Evolutionary conservation across 176 grass and related monocot species (phyloP), one percentile per base, ranked within the genome.

Genomic region (Aegilops tauschii): DNA sequence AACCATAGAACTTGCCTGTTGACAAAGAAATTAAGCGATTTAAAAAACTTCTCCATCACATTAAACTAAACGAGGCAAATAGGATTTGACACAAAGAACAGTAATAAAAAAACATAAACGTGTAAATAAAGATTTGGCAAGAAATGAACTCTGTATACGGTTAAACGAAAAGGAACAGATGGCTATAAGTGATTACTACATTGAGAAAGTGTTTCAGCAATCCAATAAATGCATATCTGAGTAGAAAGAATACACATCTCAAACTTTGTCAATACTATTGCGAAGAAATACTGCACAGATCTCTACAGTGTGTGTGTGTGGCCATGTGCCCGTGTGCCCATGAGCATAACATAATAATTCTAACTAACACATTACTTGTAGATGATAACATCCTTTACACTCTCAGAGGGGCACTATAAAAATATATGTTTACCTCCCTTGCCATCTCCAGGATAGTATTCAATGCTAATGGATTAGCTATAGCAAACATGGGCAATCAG

Each of bases 1-100:
- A 80, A 98, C 86, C 80, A 95, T 89, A 86, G 91, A 91, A 88
- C 76, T 82, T 44, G 95, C 90, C 95, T 97, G 78, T 35, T 17
- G 89, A 89, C 83, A 86, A 3, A 54, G 52, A 70, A 47, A 77
- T 59, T 44, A 54, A 37, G 11, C 6, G 12, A 73, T 66, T 74
- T 79, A 50, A 75, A 77, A 11, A 44, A 69, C 73, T 71, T 58
- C 45, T 39, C 4, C 76, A 92, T 17, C 73, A 54, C 18, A 59
- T 21, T n/a, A 59, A 59, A 21, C 18, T 59, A 59, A 21, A 63
- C 21, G 47, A 73, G 49, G 77, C 36, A 73, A 18, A 35, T 1
- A 52, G 11, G 49, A 45, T 27, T 25, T 86, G 32, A 14, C 54
- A 11, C n/a, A 27, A 25, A 71, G 47, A 86, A 86, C 6, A 40